Evolutionary conservation across 208 protist genomes (phyloP).

Genomic region (Leishmania turanica): DNA sequence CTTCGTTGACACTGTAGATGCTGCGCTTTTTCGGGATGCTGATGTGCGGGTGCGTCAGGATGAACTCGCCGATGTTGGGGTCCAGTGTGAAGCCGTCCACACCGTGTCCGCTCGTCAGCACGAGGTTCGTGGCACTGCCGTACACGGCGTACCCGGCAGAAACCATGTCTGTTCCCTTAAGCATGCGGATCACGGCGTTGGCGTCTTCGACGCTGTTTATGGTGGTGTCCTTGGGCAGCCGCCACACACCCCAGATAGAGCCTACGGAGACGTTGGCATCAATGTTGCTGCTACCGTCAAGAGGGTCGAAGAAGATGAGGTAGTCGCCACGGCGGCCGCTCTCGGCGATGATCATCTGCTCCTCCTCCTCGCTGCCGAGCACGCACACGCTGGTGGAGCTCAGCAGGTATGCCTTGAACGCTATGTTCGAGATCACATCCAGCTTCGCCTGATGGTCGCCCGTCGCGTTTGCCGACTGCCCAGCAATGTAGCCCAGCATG

Average conservation of each 20-base stretch:
- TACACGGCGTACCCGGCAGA: slow-evolving; percentile 96
- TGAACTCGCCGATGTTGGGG: slow-evolving; percentile 96
- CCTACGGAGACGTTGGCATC: slow-evolving; percentile 97
- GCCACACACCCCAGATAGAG: slow-evolving; percentile 93
- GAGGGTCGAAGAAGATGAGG: slow-evolving; percentile 95
- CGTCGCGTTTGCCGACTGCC: slow-evolving; percentile 62
- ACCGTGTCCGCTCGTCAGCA: slow-evolving; percentile 91
- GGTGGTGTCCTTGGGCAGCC: slow-evolving; percentile 72
- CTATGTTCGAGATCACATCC: slow-evolving; percentile 87
- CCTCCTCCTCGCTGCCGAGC: slow-evolving; percentile 88
- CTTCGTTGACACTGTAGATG: slow-evolving; percentile 99
- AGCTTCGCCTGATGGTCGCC: slow-evolving; percentile 88
- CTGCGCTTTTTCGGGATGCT: slow-evolving; percentile 85
- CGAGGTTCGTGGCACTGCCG: slow-evolving; percentile 93
- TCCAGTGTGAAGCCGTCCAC: slow-evolving; percentile 97
- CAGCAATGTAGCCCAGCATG: slow-evolving; percentile 76
- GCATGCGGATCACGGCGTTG: slow-evolving; percentile 63
- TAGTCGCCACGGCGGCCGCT: slow-evolving; percentile 79
- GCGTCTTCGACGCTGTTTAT: slow-evolving; percentile 79
- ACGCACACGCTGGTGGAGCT: slow-evolving; percentile 69
- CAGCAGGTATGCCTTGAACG: slow-evolving; percentile 88
- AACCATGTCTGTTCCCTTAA: slow-evolving; percentile 76
- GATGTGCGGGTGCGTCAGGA: slow-evolving; percentile 95
- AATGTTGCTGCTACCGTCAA: slow-evolving; percentile 97
- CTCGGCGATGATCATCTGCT: slow-evolving; percentile 73